These are phyloP conservation scores for Fragaria iinumae DNA, from an alignment of 306 rosid genomes.

Conservation along the genomic window DNA sequence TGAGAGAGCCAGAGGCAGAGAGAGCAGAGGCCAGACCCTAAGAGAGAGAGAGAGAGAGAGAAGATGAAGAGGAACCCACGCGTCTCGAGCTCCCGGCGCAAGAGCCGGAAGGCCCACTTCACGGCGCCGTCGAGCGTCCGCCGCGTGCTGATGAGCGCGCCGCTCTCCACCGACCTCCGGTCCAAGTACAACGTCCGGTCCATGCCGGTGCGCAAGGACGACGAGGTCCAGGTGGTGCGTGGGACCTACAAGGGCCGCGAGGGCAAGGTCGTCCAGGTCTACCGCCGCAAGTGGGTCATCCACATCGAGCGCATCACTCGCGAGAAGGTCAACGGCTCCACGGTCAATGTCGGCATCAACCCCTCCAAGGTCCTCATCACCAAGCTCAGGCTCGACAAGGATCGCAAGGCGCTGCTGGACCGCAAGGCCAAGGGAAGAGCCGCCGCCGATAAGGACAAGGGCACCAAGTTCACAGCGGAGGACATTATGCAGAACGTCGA, in stretches of 20 bases:
- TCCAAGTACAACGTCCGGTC: conserved; percentile 90
- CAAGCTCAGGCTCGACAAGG: conserved; percentile 86
- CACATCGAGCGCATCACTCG: conserved; percentile 93
- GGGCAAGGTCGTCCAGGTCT: conserved; percentile 87
- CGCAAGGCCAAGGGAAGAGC: conserved; percentile 97
- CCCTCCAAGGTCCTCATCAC: conserved; percentile 78
- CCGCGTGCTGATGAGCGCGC: conserved; percentile 83
- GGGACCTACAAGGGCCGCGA: conserved; percentile 95
- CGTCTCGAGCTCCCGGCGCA: conserved; percentile 88
- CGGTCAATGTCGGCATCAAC: conserved; percentile 89
- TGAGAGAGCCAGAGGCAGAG: not conserved
- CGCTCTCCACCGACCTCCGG: conserved; percentile 77
- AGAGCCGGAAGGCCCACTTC: conserved; percentile 96
- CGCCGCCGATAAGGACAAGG: conserved; percentile 94
- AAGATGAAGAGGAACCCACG: conserved; percentile 86
- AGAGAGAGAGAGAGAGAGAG: not conserved
- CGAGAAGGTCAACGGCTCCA: conserved; percentile 92
- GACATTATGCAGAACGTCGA: conserved; percentile 89
- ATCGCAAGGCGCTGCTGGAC: conserved; percentile 76
- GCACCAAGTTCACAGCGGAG: conserved; percentile 86
- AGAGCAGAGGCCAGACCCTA: not conserved
- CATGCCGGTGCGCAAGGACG: conserved; percentile 88
- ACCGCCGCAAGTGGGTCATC: conserved; percentile 93
- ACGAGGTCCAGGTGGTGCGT: conserved; percentile 86
- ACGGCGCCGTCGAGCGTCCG: conserved; percentile 93